Percentiles rank a stretch among this genome's conserved stretches.
phyloP scores from a whole-genome alignment of 495 filamentous ascomycete species.

The Alectoria sarmentosa region DNA sequence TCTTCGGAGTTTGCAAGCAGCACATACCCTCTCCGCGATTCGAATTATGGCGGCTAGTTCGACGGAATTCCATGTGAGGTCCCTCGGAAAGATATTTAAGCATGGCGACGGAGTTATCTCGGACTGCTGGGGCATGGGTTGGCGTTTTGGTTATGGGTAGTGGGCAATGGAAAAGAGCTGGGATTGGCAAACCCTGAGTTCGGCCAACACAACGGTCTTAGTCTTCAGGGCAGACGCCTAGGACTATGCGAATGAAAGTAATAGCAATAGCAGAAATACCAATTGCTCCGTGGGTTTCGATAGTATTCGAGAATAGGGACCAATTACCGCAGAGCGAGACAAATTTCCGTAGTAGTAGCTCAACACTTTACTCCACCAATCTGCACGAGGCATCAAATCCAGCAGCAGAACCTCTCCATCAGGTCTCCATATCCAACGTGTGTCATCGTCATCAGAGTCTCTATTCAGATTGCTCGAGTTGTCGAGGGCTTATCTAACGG shows the following conservation, averaged over 20 bases:
- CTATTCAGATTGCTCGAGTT: neutral
- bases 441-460: neutral
- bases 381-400: neutral
- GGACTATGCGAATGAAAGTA: neutral
- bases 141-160: neutral
- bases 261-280: neutral
- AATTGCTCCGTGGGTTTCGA: neutral
- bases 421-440: neutral
- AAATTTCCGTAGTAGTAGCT: neutral
- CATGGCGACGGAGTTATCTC: conserved; percentile 4
- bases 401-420: neutral
- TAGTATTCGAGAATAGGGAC: neutral
- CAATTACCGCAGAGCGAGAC: neutral
- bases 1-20: conserved; percentile 54
- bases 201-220: neutral
- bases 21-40: conserved; percentile 46
- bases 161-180: neutral
- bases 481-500: neutral
- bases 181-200: neutral
- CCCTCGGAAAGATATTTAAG: neutral
- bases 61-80: neutral
- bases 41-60: conserved; percentile 26
- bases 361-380: neutral
- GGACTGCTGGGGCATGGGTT: neutral
- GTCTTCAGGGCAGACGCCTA: neutral